phyloP scores from a whole-genome alignment of 768 basidiomycete genomes.

The Podaxis carcinomalis region DNA sequence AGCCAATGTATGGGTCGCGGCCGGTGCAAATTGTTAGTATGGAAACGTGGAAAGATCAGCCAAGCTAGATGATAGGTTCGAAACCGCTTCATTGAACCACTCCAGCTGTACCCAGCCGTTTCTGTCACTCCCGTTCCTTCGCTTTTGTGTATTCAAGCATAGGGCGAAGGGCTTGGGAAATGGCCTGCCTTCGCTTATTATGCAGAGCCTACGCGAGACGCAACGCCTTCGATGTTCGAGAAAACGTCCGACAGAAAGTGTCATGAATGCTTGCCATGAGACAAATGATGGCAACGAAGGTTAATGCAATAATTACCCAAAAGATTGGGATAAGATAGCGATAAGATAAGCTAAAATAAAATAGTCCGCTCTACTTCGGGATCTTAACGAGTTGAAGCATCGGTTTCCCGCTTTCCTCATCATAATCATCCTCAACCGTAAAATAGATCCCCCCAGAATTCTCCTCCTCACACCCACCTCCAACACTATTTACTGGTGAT shows the following conservation, averaged over 20 bases:
- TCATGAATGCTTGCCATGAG: background rate
- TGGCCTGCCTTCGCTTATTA: background rate
- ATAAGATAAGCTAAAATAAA: background rate
- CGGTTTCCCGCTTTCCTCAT: slow-evolving; percentile 5
- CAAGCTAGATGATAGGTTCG: no score
- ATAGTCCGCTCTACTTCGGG: background rate
- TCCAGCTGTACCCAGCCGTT: no score
- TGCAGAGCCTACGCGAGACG: background rate
- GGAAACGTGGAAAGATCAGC: no score
- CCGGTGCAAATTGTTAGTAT: no score
- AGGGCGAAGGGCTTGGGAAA: background rate
- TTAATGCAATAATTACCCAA: background rate
- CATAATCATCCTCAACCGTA: slow-evolving; percentile 6
- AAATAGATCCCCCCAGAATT: slow-evolving; percentile 3
- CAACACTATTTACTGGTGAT: slow-evolving; percentile 3
- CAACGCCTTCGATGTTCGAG: background rate
- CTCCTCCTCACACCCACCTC: background rate
- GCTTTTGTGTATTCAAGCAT: background rate
- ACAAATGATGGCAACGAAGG: background rate
- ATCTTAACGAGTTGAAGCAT: slow-evolving; percentile 1
- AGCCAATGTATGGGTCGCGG: no score
- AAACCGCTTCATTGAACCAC: no score
- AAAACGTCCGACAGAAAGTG: background rate
- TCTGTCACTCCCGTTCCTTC: no score
- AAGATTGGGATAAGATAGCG: background rate